Base-by-base conservation (phyloP, 1,139 yeast genomes). In the Pichiaceae sp. region DNA sequence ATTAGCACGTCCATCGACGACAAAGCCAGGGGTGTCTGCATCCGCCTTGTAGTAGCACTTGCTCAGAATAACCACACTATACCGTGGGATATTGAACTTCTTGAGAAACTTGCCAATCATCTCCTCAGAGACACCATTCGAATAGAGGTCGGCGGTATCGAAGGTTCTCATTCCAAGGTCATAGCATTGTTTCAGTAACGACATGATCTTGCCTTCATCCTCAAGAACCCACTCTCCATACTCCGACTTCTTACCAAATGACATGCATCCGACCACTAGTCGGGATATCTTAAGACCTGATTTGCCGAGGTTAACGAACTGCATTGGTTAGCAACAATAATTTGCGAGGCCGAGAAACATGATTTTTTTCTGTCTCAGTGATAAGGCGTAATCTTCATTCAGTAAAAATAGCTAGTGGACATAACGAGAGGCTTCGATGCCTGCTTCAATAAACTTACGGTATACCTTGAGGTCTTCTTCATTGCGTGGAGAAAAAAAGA, bases 91-190 rank as follows among this genome's bases (percentile, higher is more conserved):
- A 31, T 60, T 49, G 50, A 56, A 68, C 42, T 60, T 56, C 43
- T 59, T 56, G 37, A 72, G 41, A 45, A 70, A 71, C 41, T 65
- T 61, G 4, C 72, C 71, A 29, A 71, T 44, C 31, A 67, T 40
- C 4, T 43, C 38, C 45, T 71, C 77, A 7, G 68, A 59, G 3
- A 47, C 42, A 3, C 77, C 76, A 43, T 61, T 57, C n/a, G 71
- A 64, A 49, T 71, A 71, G 21, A 59, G 53, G 47, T 71, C 65
- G 4, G 77, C 76, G 12, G 77, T 71, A 43, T 72, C 77, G 46
- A 60, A 73, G 3, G 80, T 72, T 42, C 80, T 59, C 16, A 75
- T 49, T 1, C 80, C 80, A 1, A 31, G 31, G 38, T 66, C 71
- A 49, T 75, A 75, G 29, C 74, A 70, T 40, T 59, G 57, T 45